phyloP scores from a whole-genome alignment of 2,329 filamentous ascomycete species.

The Clarireedia sp. region DNA sequence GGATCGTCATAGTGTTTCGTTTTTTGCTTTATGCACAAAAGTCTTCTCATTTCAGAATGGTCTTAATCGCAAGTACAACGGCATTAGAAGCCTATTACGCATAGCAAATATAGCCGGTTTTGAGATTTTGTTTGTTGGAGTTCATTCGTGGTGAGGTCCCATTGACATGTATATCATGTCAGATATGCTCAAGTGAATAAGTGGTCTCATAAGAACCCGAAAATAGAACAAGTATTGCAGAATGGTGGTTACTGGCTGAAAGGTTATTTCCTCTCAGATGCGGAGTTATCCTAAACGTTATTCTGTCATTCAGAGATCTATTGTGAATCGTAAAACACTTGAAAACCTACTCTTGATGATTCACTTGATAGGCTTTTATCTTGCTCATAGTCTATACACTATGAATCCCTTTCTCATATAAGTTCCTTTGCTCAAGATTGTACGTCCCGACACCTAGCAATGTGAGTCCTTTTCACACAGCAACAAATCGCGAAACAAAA shows the following conservation, averaged over 20 bases:
- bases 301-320: background rate
- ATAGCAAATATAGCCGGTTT: conserved; percentile 6
- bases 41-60: conserved; percentile 7
- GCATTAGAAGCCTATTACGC: conserved; percentile 6
- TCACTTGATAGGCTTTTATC: background rate
- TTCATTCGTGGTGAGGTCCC: background rate
- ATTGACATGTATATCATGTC: background rate
- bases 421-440: background rate
- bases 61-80: conserved; percentile 8
- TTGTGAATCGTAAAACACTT: conserved; percentile 7
- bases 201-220: no score
- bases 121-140: background rate
- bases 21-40: conserved; percentile 10
- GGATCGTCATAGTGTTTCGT: conserved; percentile 1
- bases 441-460: background rate
- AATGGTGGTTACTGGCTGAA: background rate
- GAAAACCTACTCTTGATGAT: background rate
- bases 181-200: no score
- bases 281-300: background rate
- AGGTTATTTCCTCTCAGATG: background rate
- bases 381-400: conserved; percentile 4
- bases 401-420: background rate
- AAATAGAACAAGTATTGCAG: no score
- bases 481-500: no score
- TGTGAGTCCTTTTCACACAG: no score